Base-by-base conservation (phyloP, 2,329 filamentous ascomycete genomes). In the Pseudogymnoascus sp. region DNA sequence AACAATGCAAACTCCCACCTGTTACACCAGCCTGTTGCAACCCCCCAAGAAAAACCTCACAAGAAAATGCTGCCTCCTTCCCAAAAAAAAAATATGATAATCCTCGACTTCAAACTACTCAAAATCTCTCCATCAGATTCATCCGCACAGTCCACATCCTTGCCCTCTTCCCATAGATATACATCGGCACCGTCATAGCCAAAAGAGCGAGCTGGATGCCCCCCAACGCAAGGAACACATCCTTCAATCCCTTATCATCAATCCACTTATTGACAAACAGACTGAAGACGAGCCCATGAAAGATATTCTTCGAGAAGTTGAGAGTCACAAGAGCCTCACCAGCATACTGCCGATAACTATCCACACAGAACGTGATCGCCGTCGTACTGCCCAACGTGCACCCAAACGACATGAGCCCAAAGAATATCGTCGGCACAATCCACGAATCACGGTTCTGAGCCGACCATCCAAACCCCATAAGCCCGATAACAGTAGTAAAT, bases 381-480 rank as follows among this genome's bases (percentile, higher is more conserved):
- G 93, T 97, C 0, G 93, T 97, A 29, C 88, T 92, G 0, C 91
- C 93, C 1, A 97, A 80, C 2, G 89, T 90, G 76, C 93, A 97
- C 0, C 93, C 95, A 71, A 97, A 97, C 0, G 90, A 95, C 34
- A 96, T 86, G 59, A 97, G 75, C 5, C 93, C 93, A 68, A 97
- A 97, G 77, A 97, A 97, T 3, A 96, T 74, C 0, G 93, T 97
- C 0, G 95, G 95, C 0, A 96, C 90, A 62, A 96, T 96, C 90
- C 90, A 97, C 21, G 82, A 80, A 70, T 97, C 86, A 23, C 80
- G 80, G 64, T 87, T 82, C 66, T 91, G 75, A 0, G 89, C 91
- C 8, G 89, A 92, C 95, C 93, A 97, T n/a, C 93, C 93, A 71
- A 95, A 97, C 1, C 92, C 93, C 86, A 97, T 96, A 14, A 97